These are phyloP conservation scores for Amaranthus tricolor DNA, from an alignment of 179 eudicot species.

Conservation along the genomic window DNA sequence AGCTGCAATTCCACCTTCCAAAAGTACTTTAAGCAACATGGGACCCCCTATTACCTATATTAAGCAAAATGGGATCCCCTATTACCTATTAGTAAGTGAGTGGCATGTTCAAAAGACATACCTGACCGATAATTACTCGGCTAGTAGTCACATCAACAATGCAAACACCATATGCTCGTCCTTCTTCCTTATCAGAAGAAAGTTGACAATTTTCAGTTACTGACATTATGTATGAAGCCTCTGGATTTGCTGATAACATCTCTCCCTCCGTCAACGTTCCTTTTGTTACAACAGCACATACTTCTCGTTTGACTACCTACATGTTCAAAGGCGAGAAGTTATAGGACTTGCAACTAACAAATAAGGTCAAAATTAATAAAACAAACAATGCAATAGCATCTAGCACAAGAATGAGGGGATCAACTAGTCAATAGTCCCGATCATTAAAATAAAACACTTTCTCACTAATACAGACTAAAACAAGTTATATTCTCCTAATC, in stretches of 20 bases:
- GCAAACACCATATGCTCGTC: constrained; percentile 74
- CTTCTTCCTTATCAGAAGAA: constrained; percentile 35
- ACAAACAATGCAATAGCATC: neutral
- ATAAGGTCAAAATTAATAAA: constrained; percentile 2
- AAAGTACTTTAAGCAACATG: neutral
- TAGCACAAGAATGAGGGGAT: neutral
- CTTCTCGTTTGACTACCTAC: constrained; percentile 92
- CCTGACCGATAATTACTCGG: constrained; percentile 89
- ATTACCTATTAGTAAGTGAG: neutral
- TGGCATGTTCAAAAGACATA: constrained; percentile 22
- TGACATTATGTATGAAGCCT: constrained; percentile 86
- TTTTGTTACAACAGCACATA: constrained; percentile 93
- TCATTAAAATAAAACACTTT: neutral
- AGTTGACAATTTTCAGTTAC: constrained; percentile 56
- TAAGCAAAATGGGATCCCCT: no score
- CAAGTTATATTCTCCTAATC: neutral
- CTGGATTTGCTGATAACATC: constrained; percentile 66
- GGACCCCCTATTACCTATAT: no score
- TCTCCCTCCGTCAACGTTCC: constrained; percentile 96
- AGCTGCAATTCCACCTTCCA: neutral
- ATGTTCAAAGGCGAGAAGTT: constrained; percentile 7
- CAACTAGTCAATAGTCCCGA: neutral
- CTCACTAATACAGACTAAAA: neutral
- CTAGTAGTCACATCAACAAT: constrained; percentile 81
- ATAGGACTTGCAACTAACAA: neutral